These are phyloP conservation scores for Cardiospermum halicacabum DNA, from an alignment of 345 rosid species.

Conservation along the genomic window DNA sequence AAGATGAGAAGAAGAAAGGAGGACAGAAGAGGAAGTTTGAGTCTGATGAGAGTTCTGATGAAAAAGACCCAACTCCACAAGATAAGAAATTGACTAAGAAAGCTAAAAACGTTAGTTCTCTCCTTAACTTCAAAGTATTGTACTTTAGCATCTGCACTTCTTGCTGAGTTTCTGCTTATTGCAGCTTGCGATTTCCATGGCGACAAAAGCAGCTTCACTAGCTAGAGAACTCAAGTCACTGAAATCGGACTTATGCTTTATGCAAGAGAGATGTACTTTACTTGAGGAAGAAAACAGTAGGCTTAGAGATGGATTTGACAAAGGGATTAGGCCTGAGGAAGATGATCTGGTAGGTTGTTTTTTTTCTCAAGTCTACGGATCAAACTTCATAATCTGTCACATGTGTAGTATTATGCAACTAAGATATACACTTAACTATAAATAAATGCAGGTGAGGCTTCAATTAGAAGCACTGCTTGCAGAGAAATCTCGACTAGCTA, in stretches of 20 bases:
- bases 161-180: neutral
- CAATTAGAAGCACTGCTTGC: constrained; percentile 85
- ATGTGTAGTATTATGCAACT: no score
- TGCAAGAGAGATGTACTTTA: constrained; percentile 69
- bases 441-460: constrained; percentile 78
- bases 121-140: neutral
- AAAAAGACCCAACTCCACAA: constrained; percentile 31
- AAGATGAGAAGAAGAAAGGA: constrained; percentile 37
- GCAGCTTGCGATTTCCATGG: constrained; percentile 89
- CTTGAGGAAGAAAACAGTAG: constrained; percentile 87
- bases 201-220: constrained; percentile 68
- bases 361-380: neutral
- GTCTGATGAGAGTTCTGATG: constrained; percentile 31
- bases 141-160: neutral
- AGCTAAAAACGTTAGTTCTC: constrained; percentile 59
- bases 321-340: constrained; percentile 81
- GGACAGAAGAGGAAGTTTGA: constrained; percentile 67
- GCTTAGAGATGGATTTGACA: constrained; percentile 68
- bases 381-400: no score
- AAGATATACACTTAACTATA: no score
- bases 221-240: constrained; percentile 72
- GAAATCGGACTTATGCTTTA: constrained; percentile 61
- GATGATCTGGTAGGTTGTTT: constrained; percentile 68
- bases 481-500: constrained; percentile 85
- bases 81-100: constrained; percentile 54